These are phyloP conservation scores for Botrytis hyacinthi DNA, from an alignment of 2,329 filamentous ascomycete genomes.

Conservation along the genomic window DNA sequence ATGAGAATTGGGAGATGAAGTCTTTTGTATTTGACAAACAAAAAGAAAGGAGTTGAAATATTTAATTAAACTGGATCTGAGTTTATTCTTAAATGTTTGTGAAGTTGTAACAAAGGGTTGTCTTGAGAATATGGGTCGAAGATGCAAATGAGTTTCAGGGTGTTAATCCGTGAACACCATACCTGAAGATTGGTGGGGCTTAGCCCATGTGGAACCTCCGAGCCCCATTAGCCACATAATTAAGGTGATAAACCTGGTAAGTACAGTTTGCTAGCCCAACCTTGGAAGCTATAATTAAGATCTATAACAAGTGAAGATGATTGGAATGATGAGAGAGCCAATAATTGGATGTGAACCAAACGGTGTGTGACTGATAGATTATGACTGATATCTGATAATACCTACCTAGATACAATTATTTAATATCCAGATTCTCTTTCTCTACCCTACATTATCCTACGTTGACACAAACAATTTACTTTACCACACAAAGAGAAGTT, in stretches of 20 bases:
- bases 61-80: not conserved
- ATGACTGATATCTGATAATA: not conserved
- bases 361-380: slow-evolving; percentile 4
- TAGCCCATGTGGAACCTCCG: not conserved
- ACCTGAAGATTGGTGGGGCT: slow-evolving; percentile 15
- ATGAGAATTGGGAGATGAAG: not conserved
- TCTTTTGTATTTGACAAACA: not conserved
- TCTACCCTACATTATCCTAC: not conserved
- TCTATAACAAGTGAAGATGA: not conserved
- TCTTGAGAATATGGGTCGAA: slow-evolving; percentile 16
- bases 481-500: not conserved
- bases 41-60: not conserved
- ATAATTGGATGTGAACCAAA: not conserved
- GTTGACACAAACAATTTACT: not conserved
- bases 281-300: not conserved
- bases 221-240: slow-evolving; percentile 1
- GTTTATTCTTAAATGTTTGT: not conserved
- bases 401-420: too few species aligned
- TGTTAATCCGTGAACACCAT: not conserved
- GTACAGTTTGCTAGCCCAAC: not conserved
- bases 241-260: not conserved
- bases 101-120: slow-evolving; percentile 9
- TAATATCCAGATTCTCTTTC: not conserved
- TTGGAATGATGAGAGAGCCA: not conserved
- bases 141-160: slow-evolving; percentile 17